Percentiles rank a stretch among this genome's conserved stretches.
Evolutionary conservation across 768 basidiomycete genomes (phyloP).

Genomic region (Pilatotrama ljubarskyi): DNA sequence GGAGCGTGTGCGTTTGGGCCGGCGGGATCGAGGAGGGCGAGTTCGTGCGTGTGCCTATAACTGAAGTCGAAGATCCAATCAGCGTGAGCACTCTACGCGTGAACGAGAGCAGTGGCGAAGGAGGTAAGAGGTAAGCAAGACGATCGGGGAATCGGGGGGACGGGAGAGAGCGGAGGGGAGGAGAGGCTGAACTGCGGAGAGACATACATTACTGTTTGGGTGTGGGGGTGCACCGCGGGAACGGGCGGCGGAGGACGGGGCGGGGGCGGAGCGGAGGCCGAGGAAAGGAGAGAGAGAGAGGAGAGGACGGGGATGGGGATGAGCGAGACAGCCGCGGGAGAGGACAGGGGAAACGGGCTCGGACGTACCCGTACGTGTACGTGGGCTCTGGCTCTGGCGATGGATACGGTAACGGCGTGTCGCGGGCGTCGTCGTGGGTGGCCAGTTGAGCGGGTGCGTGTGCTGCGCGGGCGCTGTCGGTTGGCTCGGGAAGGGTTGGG

Average conservation of each 20-base stretch:
- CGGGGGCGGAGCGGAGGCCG: not conserved
- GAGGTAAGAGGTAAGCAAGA: no score
- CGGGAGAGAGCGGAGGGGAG: not conserved
- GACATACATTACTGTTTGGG: not conserved
- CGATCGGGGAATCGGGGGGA: not conserved
- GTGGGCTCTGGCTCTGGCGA: no score
- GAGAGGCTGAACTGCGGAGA: not conserved
- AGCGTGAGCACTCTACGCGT: no score
- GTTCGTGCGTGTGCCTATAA: not conserved
- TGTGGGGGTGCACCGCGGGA: not conserved
- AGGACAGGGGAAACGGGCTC: no score
- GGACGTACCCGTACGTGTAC: no score
- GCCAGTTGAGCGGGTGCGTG: no score
- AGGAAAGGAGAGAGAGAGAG: not conserved
- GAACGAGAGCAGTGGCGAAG: no score
- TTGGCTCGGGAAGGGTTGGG: no score
- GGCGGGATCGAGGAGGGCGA: not conserved
- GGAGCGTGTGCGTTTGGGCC: not conserved
- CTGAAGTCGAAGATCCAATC: not conserved
- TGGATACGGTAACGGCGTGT: no score
- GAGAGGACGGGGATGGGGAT: not conserved
- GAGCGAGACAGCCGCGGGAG: not conserved
- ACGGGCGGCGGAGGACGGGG: no score
- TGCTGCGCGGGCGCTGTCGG: no score
- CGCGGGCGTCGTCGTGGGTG: no score